Percentiles rank a stretch among this genome's conserved stretches.
Evolutionary conservation across 2,329 filamentous ascomycete genomes (phyloP).

Genomic region (Lachnellula subtilissima): DNA sequence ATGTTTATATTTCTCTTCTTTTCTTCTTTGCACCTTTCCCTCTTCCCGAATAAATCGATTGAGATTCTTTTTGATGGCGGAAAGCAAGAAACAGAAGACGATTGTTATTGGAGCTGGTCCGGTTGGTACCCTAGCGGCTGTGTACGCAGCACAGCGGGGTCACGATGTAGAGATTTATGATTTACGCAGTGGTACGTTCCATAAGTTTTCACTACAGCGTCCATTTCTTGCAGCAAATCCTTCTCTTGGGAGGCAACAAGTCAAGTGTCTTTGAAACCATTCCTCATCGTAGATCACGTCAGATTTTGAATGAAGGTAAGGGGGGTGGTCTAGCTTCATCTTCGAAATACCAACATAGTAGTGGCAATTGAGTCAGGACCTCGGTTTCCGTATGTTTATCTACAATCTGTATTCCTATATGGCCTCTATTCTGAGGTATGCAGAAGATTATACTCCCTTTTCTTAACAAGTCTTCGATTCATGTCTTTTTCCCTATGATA

Average conservation of each 20-base stretch:
- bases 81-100: conserved; percentile 38
- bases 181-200: conserved; percentile 69
- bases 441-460: too few relatives aligned
- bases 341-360: not conserved
- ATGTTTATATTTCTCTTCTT: not conserved
- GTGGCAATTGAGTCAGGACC: too few relatives aligned
- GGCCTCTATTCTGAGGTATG: too few relatives aligned
- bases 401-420: too few relatives aligned
- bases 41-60: not conserved
- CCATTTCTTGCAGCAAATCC: not conserved
- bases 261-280: not conserved
- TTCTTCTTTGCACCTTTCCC: not conserved
- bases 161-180: conserved; percentile 94
- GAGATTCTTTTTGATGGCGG: conserved; percentile 2
- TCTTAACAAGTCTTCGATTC: too few relatives aligned
- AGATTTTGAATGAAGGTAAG: not conserved
- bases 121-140: conserved; percentile 82
- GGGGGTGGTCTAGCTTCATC: not conserved
- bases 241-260: too few relatives aligned
- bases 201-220: conserved; percentile 28
- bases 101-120: conserved; percentile 89
- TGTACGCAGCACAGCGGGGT: conserved; percentile 86
- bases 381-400: too few relatives aligned
- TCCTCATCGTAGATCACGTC: not conserved
- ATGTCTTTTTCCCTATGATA: too few relatives aligned